Percentiles rank a stretch among this genome's conserved stretches.
Conservation (phyloP, 2,329 filamentous ascomycete species). For the Fusarium coicis region DNA sequence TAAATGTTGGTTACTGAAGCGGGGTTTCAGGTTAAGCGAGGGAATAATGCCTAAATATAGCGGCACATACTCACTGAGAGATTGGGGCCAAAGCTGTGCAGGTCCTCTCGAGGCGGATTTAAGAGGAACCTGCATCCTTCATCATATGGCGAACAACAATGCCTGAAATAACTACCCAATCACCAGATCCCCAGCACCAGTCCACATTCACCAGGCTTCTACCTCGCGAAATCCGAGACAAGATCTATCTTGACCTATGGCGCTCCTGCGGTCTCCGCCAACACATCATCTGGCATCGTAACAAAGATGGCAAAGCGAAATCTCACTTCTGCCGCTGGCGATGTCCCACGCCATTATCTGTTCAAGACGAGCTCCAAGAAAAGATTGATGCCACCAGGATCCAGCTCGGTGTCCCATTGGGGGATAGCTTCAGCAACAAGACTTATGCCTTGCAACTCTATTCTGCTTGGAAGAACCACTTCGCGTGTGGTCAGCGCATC, state of each 20-base stretch:
- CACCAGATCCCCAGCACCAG: neutral
- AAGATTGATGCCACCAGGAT: neutral
- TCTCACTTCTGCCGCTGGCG: conserved; percentile 12
- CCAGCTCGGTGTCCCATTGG: neutral
- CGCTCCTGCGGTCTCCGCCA: conserved; percentile 6
- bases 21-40: neutral
- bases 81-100: neutral
- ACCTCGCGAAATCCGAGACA: conserved; percentile 4
- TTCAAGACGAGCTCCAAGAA: conserved; percentile 2
- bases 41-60: neutral
- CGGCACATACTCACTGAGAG: neutral
- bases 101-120: neutral
- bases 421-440: neutral
- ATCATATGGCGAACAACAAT: neutral
- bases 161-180: neutral
- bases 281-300: conserved; percentile 8
- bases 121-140: neutral
- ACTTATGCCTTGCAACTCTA: neutral
- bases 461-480: neutral
- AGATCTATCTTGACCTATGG: conserved; percentile 1
- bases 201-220: neutral
- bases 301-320: neutral
- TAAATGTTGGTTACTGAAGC: too few relatives aligned
- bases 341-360: conserved; percentile 8
- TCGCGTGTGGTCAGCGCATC: neutral